phyloP scores from a whole-genome alignment of 108 stramenopile species.

The Discostella pseudostelligera region DNA sequence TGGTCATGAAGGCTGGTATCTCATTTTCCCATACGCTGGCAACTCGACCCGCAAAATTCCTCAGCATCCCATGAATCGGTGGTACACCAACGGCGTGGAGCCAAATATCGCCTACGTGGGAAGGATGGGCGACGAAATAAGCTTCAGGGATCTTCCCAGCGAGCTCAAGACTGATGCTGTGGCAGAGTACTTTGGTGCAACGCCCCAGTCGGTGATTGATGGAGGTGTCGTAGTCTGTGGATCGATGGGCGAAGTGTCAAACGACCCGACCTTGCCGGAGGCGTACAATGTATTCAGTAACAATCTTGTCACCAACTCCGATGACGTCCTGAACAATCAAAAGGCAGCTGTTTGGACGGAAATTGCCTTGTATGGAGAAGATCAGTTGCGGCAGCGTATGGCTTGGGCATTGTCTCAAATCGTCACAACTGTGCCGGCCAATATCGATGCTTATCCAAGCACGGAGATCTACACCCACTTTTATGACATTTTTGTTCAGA shows the following conservation, averaged over 20 bases:
- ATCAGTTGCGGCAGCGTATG: slow-evolving; percentile 78
- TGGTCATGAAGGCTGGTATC: slow-evolving; percentile 42
- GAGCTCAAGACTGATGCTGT: slow-evolving; percentile 25
- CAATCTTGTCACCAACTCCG: slow-evolving; percentile 3
- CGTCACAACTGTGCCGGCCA: slow-evolving; percentile 23
- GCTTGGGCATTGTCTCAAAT: slow-evolving; percentile 64
- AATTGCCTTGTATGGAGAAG: slow-evolving; percentile 32
- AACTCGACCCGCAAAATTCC: slow-evolving; percentile 42
- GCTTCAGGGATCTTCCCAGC: slow-evolving; percentile 21
- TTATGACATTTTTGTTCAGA: slow-evolving; percentile 63
- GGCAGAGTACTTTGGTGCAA: slow-evolving; percentile 27
- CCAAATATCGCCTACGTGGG: slow-evolving; percentile 32
- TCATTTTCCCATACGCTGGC: slow-evolving; percentile 20
- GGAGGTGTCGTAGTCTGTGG: slow-evolving; percentile 54
- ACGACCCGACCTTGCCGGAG: slow-evolving; percentile 42
- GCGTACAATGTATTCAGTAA: slow-evolving; percentile 25
- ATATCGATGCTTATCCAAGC: slow-evolving; percentile 23
- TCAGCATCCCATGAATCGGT: slow-evolving; percentile 34
- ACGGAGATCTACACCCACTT: slow-evolving; percentile 42
- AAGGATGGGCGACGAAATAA: slow-evolving; percentile 25
- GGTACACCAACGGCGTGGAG: slow-evolving; percentile 26
- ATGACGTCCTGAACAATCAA: slow-evolving; percentile 23
- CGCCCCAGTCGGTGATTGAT: not conserved
- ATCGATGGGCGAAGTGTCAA: slow-evolving; percentile 56
- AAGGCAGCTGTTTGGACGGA: slow-evolving; percentile 45